Base-by-base conservation (phyloP, 179 eudicot species). In the Dionaea muscipula region DNA sequence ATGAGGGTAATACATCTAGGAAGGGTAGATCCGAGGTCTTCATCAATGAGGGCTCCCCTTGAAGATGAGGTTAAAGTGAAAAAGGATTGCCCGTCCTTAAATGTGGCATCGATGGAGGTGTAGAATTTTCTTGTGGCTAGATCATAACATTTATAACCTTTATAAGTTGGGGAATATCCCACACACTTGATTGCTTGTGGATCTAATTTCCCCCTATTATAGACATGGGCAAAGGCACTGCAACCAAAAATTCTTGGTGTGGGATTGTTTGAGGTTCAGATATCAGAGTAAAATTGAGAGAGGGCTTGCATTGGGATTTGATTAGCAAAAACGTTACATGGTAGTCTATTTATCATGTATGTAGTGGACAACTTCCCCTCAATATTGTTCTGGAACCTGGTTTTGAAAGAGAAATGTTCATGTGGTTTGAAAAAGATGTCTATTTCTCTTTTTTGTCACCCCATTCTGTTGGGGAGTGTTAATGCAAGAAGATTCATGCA, bases 401-500 rank as follows among this genome's bases (percentile, higher is more conserved):
- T 17, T 0, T 18, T 56, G 48, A 19, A 56, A 41, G 1, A 56
- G n/a, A 26, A 56, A 35, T 23, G 51, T 37, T 19, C 51, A 37
- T 9, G 1, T 9, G 3, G 22, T 9, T 7, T 26, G 1, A 15
- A 56, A 12, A 1, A 56, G 16, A 27, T 56, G 50, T 13, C 18
- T 26, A 56, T 56, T 40, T 23, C 41, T 56, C 3, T 50, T 56
- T 41, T 56, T 23, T 9, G 15, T 20, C 0, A 56, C 20, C 4
- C 50, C 51, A 56, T 56, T 56, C 26, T 56, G 23, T 18, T 56
- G n/a, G 4, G 50, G 50, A 9, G 50, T 16, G 33, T 41, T 36
- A 14, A 25, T 35, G 41, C 38, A 56, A 12, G 60, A 43, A 1
- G 58, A 26, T 3, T 56, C 26, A 27, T 56, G 60, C 23, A 40